phyloP scores from a whole-genome alignment of 768 basidiomycete species.

The Baorangia bicolor region DNA sequence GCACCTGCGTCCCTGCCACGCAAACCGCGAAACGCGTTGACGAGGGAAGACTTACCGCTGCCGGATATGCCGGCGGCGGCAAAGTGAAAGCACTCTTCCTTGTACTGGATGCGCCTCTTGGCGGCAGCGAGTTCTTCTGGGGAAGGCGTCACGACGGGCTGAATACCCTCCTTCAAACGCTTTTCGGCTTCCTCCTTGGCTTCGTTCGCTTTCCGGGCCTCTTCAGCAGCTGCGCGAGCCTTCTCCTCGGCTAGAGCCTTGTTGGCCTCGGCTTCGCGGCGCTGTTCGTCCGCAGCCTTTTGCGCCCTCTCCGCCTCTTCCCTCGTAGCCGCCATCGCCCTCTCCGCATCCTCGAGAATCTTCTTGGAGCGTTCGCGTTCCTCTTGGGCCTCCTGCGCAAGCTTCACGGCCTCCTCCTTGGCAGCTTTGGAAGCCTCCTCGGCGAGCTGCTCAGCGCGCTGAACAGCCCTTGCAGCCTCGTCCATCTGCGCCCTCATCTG shows the following conservation, averaged over 20 bases:
- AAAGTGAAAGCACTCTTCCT: conserved; percentile 33
- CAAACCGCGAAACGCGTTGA: conserved; percentile 37
- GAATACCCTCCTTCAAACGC: conserved; percentile 23
- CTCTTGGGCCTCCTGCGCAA: conserved; percentile 11
- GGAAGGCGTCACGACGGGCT: conserved; percentile 19
- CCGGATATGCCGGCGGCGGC: conserved; percentile 35
- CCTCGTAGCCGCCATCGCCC: conserved; percentile 8
- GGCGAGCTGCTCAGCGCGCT: conserved; percentile 9
- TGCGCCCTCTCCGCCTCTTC: conserved; percentile 14
- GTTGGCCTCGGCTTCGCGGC: conserved; percentile 13
- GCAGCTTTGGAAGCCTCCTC: conserved; percentile 4
- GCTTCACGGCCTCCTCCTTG: conserved; percentile 18
- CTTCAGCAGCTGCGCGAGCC: conserved; percentile 14
- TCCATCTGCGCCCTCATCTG: conserved; percentile 18
- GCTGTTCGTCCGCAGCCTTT: conserved; percentile 20
- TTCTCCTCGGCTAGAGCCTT: conserved; percentile 18
- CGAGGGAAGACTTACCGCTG: conserved; percentile 39
- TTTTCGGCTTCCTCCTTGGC: conserved; percentile 20
- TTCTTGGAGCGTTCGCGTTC: conserved; percentile 13
- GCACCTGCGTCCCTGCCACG: conserved; percentile 14
- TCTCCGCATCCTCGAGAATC: conserved; percentile 18
- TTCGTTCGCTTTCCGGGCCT: conserved; percentile 12
- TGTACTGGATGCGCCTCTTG: conserved; percentile 24
- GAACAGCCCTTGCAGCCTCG: not conserved
- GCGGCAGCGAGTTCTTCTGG: conserved; percentile 8